Conservation (phyloP, 2,329 filamentous ascomycete species). For the Claviceps digitariae region DNA sequence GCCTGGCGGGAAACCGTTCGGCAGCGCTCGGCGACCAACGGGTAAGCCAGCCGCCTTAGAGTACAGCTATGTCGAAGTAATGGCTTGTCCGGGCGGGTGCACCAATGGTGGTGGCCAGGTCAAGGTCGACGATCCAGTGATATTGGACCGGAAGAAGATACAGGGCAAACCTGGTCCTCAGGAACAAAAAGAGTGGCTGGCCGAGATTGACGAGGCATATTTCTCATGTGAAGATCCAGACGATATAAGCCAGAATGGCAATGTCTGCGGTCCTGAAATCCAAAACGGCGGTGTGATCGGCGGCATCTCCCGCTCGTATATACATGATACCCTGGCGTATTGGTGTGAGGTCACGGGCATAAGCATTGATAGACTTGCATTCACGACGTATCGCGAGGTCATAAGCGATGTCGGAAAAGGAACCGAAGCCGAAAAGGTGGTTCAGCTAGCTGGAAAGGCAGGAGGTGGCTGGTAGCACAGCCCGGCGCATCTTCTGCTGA, state of each 20-base stretch:
- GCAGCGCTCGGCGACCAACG: conserved; percentile 37
- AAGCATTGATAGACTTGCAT: conserved; percentile 56
- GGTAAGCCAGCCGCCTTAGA: conserved; percentile 43
- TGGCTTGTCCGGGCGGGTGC: conserved; percentile 98
- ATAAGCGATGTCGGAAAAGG: conserved; percentile 86
- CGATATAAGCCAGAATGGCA: conserved; percentile 8
- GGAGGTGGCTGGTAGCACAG: conserved; percentile 74
- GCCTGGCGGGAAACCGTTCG: conserved; percentile 56
- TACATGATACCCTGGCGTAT: conserved; percentile 57
- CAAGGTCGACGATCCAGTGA: conserved; percentile 67
- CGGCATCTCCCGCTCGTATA: conserved; percentile 51
- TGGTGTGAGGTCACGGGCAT: conserved; percentile 66
- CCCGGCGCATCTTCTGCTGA: not conserved
- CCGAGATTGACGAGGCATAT: conserved; percentile 76
- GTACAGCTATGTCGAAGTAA: conserved; percentile 92
- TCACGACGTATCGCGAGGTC: conserved; percentile 83
- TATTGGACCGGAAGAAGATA: conserved; percentile 34
- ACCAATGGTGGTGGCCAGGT: conserved; percentile 96
- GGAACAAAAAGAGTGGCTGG: conserved; percentile 78
- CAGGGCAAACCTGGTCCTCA: conserved; percentile 50
- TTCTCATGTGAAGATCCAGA: conserved; percentile 57
- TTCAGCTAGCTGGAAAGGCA: conserved; percentile 78
- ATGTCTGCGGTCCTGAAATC: conserved; percentile 7
- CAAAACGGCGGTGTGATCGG: conserved; percentile 33
- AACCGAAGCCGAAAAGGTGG: conserved; percentile 65